Evolutionary conservation across 306 rosid species (phyloP).

Genomic region (Luffa acutangula): DNA sequence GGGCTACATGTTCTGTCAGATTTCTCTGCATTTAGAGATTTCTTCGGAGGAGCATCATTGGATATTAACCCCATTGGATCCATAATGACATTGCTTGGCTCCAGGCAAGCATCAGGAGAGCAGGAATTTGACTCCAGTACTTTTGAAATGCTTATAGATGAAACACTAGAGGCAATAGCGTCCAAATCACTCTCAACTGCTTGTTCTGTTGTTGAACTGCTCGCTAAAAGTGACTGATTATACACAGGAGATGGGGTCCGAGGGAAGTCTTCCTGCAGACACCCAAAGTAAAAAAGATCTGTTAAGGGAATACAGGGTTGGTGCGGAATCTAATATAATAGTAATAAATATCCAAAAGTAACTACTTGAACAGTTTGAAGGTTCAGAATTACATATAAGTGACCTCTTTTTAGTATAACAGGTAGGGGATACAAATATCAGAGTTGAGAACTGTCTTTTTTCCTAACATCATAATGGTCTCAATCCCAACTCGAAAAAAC

Average conservation of each 20-base stretch:
- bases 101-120: conserved; percentile 18
- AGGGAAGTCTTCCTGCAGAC: conserved; percentile 48
- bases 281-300: neutral
- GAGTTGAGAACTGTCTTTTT: neutral
- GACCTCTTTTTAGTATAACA: neutral
- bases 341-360: neutral
- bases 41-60: conserved; percentile 1
- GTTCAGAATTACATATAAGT: neutral
- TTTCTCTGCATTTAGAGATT: conserved; percentile 17
- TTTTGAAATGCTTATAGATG: conserved; percentile 26
- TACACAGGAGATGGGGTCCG: conserved; percentile 57
- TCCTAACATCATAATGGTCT: neutral
- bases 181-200: conserved; percentile 28
- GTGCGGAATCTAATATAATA: neutral
- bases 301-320: neutral
- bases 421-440: neutral
- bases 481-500: neutral
- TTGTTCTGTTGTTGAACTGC: conserved; percentile 34
- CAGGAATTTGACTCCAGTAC: conserved; percentile 19
- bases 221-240: conserved; percentile 34
- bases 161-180: conserved; percentile 16
- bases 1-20: conserved; percentile 15
- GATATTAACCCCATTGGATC: conserved; percentile 14
- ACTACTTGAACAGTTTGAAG: neutral
- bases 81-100: conserved; percentile 12